Evolutionary conservation across 495 filamentous ascomycete species (phyloP).

Genomic region (Penicillium arizonense): DNA sequence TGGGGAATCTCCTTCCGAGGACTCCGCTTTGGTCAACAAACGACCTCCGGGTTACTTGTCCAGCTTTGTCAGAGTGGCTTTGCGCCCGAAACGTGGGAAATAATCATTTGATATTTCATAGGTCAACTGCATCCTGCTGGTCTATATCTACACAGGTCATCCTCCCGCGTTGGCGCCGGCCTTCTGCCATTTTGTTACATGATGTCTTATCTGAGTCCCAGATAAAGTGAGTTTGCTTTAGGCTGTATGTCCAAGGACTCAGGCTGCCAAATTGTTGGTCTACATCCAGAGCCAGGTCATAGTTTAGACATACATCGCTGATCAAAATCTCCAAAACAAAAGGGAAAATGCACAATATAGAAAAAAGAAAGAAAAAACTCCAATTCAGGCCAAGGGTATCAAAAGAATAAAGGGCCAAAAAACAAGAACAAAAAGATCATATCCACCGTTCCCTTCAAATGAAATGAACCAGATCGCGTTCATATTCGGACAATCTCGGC

Average conservation of each 20-base stretch:
- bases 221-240: not conserved
- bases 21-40: not conserved
- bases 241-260: not conserved
- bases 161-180: not conserved
- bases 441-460: conserved; percentile 4
- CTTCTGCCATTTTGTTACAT: not conserved
- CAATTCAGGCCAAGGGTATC: conserved; percentile 20
- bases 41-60: not conserved
- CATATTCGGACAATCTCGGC: not conserved
- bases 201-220: conserved; percentile 1
- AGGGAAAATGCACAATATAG: not conserved
- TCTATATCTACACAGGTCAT: not conserved
- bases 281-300: not conserved
- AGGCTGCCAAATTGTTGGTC: not conserved
- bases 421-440: not conserved
- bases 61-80: not conserved
- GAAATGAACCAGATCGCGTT: not conserved
- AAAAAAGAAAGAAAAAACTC: conserved; percentile 4
- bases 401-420: conserved; percentile 15
- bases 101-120: not conserved
- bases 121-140: not conserved
- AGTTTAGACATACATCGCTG: not conserved
- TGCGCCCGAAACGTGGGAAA: not conserved
- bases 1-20: conserved; percentile 6
- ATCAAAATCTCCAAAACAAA: not conserved